phyloP scores from a whole-genome alignment of 768 basidiomycete species.

The Hypholoma fasciculare region DNA sequence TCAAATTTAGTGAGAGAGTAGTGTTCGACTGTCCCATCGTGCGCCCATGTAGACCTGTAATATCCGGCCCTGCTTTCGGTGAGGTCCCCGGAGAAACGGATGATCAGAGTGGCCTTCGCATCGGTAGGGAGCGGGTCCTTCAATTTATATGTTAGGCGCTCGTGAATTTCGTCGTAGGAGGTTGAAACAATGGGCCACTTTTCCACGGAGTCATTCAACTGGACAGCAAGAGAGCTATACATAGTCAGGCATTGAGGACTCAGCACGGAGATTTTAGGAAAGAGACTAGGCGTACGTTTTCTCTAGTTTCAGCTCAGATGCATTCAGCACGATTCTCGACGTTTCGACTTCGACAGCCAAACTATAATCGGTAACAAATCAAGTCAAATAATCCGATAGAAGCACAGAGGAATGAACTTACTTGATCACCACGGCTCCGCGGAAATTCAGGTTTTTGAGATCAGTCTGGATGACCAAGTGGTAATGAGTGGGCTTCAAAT shows the following conservation, averaged over 20 bases:
- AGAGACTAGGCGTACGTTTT: constrained; percentile 37
- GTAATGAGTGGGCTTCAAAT: constrained; percentile 75
- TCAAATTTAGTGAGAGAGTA: constrained; percentile 91
- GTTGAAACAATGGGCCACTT: constrained; percentile 45
- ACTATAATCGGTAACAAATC: constrained; percentile 30
- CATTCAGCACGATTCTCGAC: constrained; percentile 63
- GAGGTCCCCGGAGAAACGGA: constrained; percentile 68
- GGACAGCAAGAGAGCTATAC: constrained; percentile 24
- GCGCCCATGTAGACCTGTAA: constrained; percentile 67
- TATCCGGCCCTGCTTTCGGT: constrained; percentile 78
- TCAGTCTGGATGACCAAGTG: constrained; percentile 80
- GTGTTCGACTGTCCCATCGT: constrained; percentile 60
- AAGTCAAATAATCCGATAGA: background rate
- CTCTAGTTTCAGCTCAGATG: constrained; percentile 57
- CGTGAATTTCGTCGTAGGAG: constrained; percentile 56
- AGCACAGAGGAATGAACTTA: constrained; percentile 23
- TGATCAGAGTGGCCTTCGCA: constrained; percentile 66
- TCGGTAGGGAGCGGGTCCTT: constrained; percentile 58
- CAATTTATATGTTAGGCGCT: constrained; percentile 68
- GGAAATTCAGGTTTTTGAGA: constrained; percentile 69
- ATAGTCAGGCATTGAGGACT: background rate
- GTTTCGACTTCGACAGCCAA: constrained; percentile 65
- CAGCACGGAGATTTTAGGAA: background rate
- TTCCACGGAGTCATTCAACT: constrained; percentile 47
- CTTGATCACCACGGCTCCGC: constrained; percentile 76